Conservation (phyloP, 768 basidiomycete genomes). For the Piloderma croceum region DNA sequence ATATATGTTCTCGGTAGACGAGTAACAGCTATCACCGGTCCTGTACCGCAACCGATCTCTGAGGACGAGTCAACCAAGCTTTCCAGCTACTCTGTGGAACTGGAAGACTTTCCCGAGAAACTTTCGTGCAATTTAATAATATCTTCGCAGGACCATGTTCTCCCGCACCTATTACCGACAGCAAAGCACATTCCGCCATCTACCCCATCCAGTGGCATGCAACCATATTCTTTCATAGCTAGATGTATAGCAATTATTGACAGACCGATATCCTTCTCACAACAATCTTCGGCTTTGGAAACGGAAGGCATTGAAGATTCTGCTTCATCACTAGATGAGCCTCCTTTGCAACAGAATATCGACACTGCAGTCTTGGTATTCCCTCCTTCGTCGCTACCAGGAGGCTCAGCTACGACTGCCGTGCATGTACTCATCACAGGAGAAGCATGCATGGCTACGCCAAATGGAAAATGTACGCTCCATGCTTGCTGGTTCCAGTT, state of each 20-base stretch:
- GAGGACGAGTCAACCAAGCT: slow-evolving; percentile 15
- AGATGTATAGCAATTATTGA: slow-evolving; percentile 50
- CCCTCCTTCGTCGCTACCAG: slow-evolving; percentile 55
- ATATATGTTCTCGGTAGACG: slow-evolving; percentile 67
- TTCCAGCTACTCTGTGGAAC: slow-evolving; percentile 36
- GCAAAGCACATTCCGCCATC: slow-evolving; percentile 15
- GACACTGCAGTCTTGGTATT: slow-evolving; percentile 74
- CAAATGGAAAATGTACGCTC: slow-evolving; percentile 62
- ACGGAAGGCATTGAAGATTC: slow-evolving; percentile 23
- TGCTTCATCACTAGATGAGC: slow-evolving; percentile 14
- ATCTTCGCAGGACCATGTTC: slow-evolving; percentile 34
- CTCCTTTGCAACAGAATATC: slow-evolving; percentile 20
- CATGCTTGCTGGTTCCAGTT: slow-evolving; percentile 2
- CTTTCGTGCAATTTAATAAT: slow-evolving; percentile 53
- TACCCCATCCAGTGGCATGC: neutral
- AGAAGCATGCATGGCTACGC: slow-evolving; percentile 68
- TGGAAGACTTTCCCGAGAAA: slow-evolving; percentile 58
- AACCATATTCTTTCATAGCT: slow-evolving; percentile 25
- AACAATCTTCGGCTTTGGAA: slow-evolving; percentile 16
- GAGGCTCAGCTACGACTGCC: slow-evolving; percentile 43
- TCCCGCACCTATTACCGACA: slow-evolving; percentile 17
- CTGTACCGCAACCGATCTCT: slow-evolving; percentile 13
- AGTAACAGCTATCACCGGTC: slow-evolving; percentile 29
- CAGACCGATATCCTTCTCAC: slow-evolving; percentile 21
- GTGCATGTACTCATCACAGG: slow-evolving; percentile 67